phyloP scores from a whole-genome alignment of 306 rosid genomes.

The Medicago truncatula region DNA sequence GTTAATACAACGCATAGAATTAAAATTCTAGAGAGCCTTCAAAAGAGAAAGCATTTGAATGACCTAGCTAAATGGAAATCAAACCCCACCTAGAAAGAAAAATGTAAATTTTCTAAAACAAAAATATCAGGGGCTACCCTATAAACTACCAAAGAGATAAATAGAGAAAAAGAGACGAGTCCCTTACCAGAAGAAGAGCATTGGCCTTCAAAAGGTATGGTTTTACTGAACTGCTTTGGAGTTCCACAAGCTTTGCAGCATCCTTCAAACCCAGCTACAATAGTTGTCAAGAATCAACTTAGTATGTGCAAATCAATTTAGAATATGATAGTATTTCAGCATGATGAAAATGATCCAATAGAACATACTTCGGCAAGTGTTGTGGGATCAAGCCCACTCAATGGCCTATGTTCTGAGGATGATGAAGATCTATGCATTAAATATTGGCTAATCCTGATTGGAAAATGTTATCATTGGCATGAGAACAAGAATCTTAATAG shows the following conservation, averaged over 20 bases:
- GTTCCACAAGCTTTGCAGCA: slow-evolving; percentile 75
- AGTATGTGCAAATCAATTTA: slow-evolving; percentile 23
- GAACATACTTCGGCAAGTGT: slow-evolving; percentile 86
- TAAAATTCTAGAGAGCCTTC: not conserved
- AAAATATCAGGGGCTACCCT: slow-evolving; percentile 31
- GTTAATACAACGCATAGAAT: not conserved
- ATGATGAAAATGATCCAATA: slow-evolving; percentile 37
- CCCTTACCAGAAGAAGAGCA: slow-evolving; percentile 76
- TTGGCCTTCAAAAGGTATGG: slow-evolving; percentile 77
- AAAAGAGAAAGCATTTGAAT: slow-evolving; percentile 23
- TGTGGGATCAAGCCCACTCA: slow-evolving; percentile 94
- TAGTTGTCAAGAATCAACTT: slow-evolving; percentile 36
- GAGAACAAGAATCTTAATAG: slow-evolving; percentile 33
- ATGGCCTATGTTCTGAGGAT: slow-evolving; percentile 81
- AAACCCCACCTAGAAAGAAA: not conserved
- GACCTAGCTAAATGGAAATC: slow-evolving; percentile 10
- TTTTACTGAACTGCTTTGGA: slow-evolving; percentile 61
- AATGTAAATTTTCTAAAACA: not conserved
- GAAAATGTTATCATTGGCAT: slow-evolving; percentile 34
- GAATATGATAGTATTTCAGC: slow-evolving; percentile 37
- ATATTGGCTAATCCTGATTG: slow-evolving; percentile 77
- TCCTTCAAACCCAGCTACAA: slow-evolving; percentile 96
- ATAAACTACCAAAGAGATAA: slow-evolving; percentile 26
- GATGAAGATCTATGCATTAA: slow-evolving; percentile 70
- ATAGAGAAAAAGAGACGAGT: slow-evolving; percentile 12